A percentile compares a stretch with the other conserved stretches of the same genome.
Conservation (phyloP, 495 filamentous ascomycete species). For the Aspergillus carlsbadensis region DNA sequence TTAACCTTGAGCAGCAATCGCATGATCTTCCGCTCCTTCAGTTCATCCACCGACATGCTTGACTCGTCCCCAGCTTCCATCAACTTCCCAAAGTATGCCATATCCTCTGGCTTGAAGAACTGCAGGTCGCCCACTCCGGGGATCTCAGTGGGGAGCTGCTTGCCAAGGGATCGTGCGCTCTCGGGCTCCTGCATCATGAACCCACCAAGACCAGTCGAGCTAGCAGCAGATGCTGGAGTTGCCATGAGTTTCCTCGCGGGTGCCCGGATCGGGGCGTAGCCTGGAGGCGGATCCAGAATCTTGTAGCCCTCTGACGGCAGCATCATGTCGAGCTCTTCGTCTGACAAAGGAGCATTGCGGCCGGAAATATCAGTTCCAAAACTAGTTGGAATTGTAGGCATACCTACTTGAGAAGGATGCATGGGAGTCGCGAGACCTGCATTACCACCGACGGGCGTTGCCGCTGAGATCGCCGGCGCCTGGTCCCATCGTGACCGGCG, state of each 20-base stretch:
- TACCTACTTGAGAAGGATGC: conserved; percentile 70
- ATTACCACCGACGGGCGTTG: conserved; percentile 81
- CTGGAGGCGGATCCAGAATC: conserved; percentile 87
- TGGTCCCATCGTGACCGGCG: conserved; percentile 87
- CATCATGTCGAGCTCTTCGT: conserved; percentile 92
- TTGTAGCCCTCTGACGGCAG: conserved; percentile 90
- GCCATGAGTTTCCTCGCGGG: conserved; percentile 74
- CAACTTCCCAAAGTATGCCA: conserved; percentile 98
- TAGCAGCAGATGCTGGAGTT: conserved; percentile 66
- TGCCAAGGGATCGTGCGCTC: conserved; percentile 73
- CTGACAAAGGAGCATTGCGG: conserved; percentile 76
- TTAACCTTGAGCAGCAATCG: conserved; percentile 95
- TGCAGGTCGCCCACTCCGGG: conserved; percentile 96
- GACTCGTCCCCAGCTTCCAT: conserved; percentile 95
- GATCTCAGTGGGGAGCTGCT: conserved; percentile 93
- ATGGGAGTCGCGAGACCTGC: conserved; percentile 82
- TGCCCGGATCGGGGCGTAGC: conserved; percentile 81
- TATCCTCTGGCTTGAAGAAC: conserved; percentile 99
- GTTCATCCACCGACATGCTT: conserved; percentile 84
- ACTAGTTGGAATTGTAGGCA: conserved; percentile 52
- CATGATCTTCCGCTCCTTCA: conserved; percentile 99
- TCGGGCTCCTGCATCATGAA: conserved; percentile 99
- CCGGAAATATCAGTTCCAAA: conserved; percentile 83
- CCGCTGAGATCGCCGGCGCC: conserved; percentile 59
- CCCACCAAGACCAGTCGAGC: conserved; percentile 65